Evolutionary conservation across 805 yeast species (phyloP).

Genomic region (Phaffomyces antillensis): DNA sequence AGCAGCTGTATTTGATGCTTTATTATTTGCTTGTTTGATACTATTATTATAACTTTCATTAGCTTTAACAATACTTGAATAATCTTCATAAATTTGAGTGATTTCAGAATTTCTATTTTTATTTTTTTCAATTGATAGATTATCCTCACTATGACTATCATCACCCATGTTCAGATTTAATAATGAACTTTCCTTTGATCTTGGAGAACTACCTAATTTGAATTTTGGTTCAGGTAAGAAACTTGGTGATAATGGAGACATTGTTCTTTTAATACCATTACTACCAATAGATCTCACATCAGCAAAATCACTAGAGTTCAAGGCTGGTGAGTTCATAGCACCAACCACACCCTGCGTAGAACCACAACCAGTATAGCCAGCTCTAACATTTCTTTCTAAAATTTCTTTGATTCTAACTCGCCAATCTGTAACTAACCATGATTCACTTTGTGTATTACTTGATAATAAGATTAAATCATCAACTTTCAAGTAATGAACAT

Average conservation of each 20-base stretch:
- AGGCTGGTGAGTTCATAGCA: conserved; percentile 46
- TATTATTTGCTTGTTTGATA: not conserved
- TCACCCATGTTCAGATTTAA: conserved; percentile 10
- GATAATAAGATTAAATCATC: conserved; percentile 47
- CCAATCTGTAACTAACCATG: conserved; percentile 63
- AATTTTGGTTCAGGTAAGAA: conserved; percentile 29
- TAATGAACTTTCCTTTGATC: conserved; percentile 16
- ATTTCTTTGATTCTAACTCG: conserved; percentile 45
- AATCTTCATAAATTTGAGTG: conserved; percentile 27
- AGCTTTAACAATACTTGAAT: conserved; percentile 21
- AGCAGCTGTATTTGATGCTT: not conserved
- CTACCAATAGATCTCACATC: conserved; percentile 10
- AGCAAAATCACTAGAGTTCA: conserved; percentile 28
- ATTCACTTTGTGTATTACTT: conserved; percentile 25
- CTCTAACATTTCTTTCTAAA: conserved; percentile 42
- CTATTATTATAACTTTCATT: not conserved
- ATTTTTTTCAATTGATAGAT: too few relatives aligned
- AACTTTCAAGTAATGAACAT: conserved; percentile 61
- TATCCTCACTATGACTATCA: conserved; percentile 2
- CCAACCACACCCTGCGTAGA: conserved; percentile 55
- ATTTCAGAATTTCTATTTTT: conserved; percentile 24
- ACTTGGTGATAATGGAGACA: conserved; percentile 30
- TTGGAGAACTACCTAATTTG: conserved; percentile 15
- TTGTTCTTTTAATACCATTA: conserved; percentile 15
- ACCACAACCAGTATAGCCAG: conserved; percentile 79